These are phyloP conservation scores for Talaromyces sp. DNA, from an alignment of 2,329 filamentous ascomycete species.

Conservation along the genomic window DNA sequence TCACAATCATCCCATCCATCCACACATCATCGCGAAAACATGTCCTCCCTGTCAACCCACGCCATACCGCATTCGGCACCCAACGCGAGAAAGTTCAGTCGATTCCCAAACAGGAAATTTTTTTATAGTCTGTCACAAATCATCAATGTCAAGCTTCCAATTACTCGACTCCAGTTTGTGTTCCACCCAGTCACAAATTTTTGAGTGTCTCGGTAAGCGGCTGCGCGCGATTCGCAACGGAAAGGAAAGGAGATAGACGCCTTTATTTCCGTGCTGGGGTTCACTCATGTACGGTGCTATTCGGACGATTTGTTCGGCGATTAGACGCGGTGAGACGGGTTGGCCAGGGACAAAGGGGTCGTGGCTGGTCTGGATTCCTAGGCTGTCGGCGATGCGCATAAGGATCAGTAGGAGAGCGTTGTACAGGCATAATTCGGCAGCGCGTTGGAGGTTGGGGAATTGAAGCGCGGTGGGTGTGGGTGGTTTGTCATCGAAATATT, in stretches of 20 bases:
- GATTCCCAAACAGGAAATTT: not conserved
- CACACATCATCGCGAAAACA: too few species aligned
- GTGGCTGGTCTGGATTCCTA: not conserved
- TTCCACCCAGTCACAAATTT: not conserved
- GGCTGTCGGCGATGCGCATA: not conserved
- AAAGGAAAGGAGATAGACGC: slow-evolving; percentile 1
- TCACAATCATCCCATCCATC: too few species aligned
- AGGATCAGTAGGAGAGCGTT: not conserved
- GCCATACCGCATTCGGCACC: not conserved
- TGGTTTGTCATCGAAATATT: too few species aligned
- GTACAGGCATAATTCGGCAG: not conserved
- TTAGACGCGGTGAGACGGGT: not conserved
- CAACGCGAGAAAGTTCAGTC: not conserved
- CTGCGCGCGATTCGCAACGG: not conserved
- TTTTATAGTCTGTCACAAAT: not conserved
- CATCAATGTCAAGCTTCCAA: not conserved
- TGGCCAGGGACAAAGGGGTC: not conserved
- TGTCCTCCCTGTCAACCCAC: not conserved
- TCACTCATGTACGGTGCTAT: not conserved
- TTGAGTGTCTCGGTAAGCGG: not conserved
- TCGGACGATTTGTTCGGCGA: not conserved
- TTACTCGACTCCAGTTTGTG: not conserved
- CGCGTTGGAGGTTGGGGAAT: not conserved
- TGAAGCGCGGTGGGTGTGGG: not conserved
- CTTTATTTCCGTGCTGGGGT: not conserved